These are phyloP conservation scores for Podaxis pistillaris DNA, from an alignment of 768 basidiomycete species.

Conservation along the genomic window DNA sequence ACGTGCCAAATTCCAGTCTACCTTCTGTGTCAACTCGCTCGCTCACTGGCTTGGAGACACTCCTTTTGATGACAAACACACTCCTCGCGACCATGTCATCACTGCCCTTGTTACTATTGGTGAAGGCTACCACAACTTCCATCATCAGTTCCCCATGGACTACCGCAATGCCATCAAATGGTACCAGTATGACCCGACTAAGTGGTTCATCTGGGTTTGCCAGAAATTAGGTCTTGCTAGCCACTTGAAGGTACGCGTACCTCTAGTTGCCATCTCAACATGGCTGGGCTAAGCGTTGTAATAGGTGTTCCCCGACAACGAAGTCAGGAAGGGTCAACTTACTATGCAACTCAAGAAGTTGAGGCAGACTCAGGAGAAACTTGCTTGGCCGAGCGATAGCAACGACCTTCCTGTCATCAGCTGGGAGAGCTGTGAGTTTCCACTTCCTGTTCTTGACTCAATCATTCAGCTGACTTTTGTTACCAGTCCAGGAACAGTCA, in stretches of 20 bases:
- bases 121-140: conserved; percentile 98
- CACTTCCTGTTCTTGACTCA: background rate
- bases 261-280: background rate
- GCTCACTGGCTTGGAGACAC: conserved; percentile 95
- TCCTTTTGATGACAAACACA: conserved; percentile 94
- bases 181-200: conserved; percentile 92
- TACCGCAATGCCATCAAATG: conserved; percentile 95
- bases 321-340: conserved; percentile 82
- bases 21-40: conserved; percentile 95
- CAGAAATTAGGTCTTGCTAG: conserved; percentile 62
- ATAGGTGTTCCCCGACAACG: conserved; percentile 52
- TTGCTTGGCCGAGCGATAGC: conserved; percentile 78
- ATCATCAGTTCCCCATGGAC: conserved; percentile 96
- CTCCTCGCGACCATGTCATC: conserved; percentile 84
- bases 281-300: background rate
- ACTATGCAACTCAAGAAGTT: conserved; percentile 94
- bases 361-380: conserved; percentile 68
- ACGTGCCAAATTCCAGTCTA: conserved; percentile 55
- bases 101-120: conserved; percentile 91
- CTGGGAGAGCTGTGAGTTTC: conserved; percentile 79
- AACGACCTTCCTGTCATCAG: conserved; percentile 77
- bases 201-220: conserved; percentile 82
- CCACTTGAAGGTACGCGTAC: conserved; percentile 54
- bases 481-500: conserved; percentile 73
- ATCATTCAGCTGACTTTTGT: background rate